Evolutionary conservation across 805 yeast species (phyloP).

Genomic region (Candida namnaoensis): DNA sequence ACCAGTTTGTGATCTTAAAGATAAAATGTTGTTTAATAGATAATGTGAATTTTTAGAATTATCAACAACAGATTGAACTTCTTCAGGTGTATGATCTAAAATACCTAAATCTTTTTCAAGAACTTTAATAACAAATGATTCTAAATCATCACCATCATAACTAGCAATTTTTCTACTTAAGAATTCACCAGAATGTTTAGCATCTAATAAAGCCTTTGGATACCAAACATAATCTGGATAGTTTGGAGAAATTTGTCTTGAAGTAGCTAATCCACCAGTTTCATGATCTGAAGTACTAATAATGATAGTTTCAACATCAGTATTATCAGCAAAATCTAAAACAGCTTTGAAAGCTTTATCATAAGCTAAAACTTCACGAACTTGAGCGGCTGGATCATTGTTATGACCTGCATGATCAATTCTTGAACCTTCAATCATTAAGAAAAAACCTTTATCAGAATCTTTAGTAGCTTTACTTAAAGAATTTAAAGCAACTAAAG

Average conservation of each 20-base stretch:
- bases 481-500: conserved; percentile 63
- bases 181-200: conserved; percentile 72
- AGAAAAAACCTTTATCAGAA: conserved; percentile 77
- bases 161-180: conserved; percentile 37
- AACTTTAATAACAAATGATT: conserved; percentile 43
- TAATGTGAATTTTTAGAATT: conserved; percentile 27
- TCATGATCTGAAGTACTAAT: conserved; percentile 91
- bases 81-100: conserved; percentile 42
- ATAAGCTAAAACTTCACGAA: conserved; percentile 81
- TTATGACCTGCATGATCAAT: conserved; percentile 95
- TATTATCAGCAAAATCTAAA: conserved; percentile 52
- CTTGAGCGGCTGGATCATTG: conserved; percentile 93
- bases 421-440: conserved; percentile 85
- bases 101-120: conserved; percentile 64
- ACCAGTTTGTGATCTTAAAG: conserved; percentile 82
- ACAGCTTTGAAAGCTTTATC: conserved; percentile 77
- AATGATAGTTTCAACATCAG: conserved; percentile 70
- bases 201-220: conserved; percentile 66
- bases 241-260: conserved; percentile 57
- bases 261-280: conserved; percentile 89
- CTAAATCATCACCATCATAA: conserved; percentile 24
- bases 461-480: conserved; percentile 58
- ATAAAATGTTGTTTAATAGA: conserved; percentile 59
- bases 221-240: conserved; percentile 89
- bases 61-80: conserved; percentile 34